Evolutionary conservation across 2,329 filamentous ascomycete genomes (phyloP).

Genomic region (Colletotrichum lini): DNA sequence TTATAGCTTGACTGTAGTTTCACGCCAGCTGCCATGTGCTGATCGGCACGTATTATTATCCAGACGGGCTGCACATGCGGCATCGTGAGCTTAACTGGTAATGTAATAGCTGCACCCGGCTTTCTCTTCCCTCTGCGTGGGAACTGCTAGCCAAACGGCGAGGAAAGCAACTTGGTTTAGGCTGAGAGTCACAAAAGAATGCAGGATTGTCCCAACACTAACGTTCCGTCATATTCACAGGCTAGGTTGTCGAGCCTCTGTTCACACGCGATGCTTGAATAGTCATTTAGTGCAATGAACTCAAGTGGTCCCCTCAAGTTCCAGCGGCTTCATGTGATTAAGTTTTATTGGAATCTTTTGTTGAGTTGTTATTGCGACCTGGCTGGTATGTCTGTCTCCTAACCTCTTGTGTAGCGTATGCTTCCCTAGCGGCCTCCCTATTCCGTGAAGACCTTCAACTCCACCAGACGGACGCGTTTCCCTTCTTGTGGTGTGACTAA

Average conservation of each 20-base stretch:
- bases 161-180: neutral
- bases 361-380: neutral
- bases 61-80: neutral
- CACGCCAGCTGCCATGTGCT: neutral
- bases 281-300: neutral
- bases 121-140: neutral
- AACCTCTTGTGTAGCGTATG: neutral
- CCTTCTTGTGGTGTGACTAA: constrained; percentile 21
- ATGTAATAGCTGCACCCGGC: too few species aligned
- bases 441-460: constrained; percentile 27
- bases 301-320: neutral
- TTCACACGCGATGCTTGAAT: neutral
- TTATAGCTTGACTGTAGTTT: constrained; percentile 26
- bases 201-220: too few species aligned
- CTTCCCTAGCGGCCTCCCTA: neutral
- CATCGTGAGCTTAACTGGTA: neutral
- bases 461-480: constrained; percentile 20
- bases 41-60: neutral
- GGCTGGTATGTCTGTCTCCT: neutral
- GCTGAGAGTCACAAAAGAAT: neutral
- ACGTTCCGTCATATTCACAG: too few species aligned
- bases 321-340: neutral
- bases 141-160: neutral
- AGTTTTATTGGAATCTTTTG: neutral
- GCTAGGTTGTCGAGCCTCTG: neutral